Base-by-base conservation (phyloP, 306 rosid species). In the Gillenia trifoliata region DNA sequence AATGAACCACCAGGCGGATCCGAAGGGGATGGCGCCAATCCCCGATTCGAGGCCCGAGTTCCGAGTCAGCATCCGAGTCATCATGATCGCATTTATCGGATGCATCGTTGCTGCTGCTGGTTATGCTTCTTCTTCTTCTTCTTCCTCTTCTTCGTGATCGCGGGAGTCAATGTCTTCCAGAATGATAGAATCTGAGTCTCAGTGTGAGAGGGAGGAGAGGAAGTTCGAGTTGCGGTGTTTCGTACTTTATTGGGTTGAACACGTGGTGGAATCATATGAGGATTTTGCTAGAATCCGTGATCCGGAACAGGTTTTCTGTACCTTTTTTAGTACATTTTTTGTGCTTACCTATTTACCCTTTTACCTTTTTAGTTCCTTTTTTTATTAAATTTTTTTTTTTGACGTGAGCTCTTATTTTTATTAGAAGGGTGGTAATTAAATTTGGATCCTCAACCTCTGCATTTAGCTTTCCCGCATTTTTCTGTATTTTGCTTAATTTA, bases 1-100 rank as follows among this genome's bases (percentile, higher is more conserved):
- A 38, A 83, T 16, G 79, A 83, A 86, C 97, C 97, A 94, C 91
- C 84, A 79, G 4, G 70, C 72, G 23, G 96, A 83, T 64, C 93
- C 96, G 40, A 92, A 83, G 0, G 90, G 76, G 26, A 90, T 81
- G 59, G 77, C 79, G n/a, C 40, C 52, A 20, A 28, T 43, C 50
- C 20, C 78, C 52, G 77, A 55, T 75, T 64, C 85, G 10, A 73
- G 70, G 8, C 31, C 83, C 64, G 86, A 68, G 60, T 83, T 77
- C 69, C 91, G 92, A 63, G 88, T 68, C 64, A 88, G 77, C 52
- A 86, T 78, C 81, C 90, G 89, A 79, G 87, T 74, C 81, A 82
- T 68, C 82, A 89, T 80, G 8, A 83, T 54, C 75, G 81, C 87
- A 64, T 72, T 94, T 38, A 85, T 26, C 66, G 74, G 70, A 76